phyloP scores from a whole-genome alignment of 768 basidiomycete genomes.

The Lentinula sp. region DNA sequence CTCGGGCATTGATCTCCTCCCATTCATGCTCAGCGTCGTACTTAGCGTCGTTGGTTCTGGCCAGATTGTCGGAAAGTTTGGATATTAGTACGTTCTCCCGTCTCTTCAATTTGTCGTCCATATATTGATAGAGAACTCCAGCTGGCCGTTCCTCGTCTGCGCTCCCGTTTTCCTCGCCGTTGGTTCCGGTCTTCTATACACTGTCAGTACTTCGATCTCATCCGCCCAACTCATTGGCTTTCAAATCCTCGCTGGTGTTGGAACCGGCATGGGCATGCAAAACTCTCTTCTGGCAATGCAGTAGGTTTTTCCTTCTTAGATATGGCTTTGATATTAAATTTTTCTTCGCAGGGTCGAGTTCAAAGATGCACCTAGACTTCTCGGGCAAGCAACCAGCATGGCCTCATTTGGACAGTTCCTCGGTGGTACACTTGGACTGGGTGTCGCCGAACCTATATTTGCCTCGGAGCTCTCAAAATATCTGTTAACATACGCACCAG shows the following conservation, averaged over 20 bases:
- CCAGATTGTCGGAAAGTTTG: slow-evolving; percentile 3
- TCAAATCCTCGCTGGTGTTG: slow-evolving; percentile 10
- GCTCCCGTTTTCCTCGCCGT: slow-evolving; percentile 1
- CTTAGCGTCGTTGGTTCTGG: slow-evolving; percentile 9
- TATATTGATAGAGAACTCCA: not conserved
- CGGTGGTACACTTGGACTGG: slow-evolving; percentile 10
- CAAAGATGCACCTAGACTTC: not conserved
- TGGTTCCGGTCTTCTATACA: slow-evolving; percentile 11
- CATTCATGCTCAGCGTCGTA: slow-evolving; percentile 11
- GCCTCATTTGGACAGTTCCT: slow-evolving; percentile 12
- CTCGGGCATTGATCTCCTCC: slow-evolving; percentile 14
- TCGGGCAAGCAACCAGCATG: slow-evolving; percentile 13
- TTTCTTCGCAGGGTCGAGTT: slow-evolving; percentile 8
- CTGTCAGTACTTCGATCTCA: not conserved
- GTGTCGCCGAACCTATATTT: slow-evolving; percentile 11
- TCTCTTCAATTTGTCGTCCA: not conserved
- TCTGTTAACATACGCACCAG: slow-evolving; percentile 11
- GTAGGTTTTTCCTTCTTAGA: not conserved
- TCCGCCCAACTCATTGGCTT: slow-evolving; percentile 6
- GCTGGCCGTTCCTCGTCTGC: slow-evolving; percentile 8
- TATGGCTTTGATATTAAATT: not conserved
- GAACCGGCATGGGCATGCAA: slow-evolving; percentile 14
- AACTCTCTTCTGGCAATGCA: slow-evolving; percentile 15
- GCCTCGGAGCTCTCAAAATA: slow-evolving; percentile 5
- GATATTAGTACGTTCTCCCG: slow-evolving; percentile 4